Conservation (phyloP, 192 early-diverging fungal species). For the Rhizoclosmatium sp. region DNA sequence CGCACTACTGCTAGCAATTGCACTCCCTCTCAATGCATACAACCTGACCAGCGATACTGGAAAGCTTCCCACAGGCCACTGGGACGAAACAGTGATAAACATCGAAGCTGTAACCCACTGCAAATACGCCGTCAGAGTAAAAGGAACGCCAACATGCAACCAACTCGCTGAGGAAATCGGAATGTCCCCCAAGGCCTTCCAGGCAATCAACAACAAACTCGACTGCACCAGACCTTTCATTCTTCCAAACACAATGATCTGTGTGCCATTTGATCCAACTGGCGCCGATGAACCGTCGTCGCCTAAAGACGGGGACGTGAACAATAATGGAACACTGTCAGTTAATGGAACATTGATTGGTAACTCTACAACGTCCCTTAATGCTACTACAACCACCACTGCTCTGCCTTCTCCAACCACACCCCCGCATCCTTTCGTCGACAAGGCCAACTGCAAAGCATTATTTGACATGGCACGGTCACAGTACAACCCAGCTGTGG, state of each 20-base stretch:
- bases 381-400: constrained; percentile 7
- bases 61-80: not conserved
- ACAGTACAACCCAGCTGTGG: not conserved
- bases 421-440: not conserved
- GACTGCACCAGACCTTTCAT: not conserved
- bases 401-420: not conserved
- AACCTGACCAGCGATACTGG: not conserved
- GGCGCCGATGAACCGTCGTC: not conserved
- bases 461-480: not conserved
- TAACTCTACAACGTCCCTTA: not conserved
- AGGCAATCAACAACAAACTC: not conserved
- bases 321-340: not conserved
- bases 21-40: not conserved
- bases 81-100: constrained; percentile 12
- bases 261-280: not conserved
- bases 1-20: not conserved
- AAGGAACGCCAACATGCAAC: constrained; percentile 25
- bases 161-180: constrained; percentile 9
- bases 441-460: not conserved
- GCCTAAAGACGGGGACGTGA: not conserved
- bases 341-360: not conserved
- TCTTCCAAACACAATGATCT: not conserved
- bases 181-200: not conserved
- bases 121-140: not conserved
- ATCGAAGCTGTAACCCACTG: constrained; percentile 1